phyloP scores from a whole-genome alignment of 1,284 basidiomycete genomes.

The Ganoderma multipileum region DNA sequence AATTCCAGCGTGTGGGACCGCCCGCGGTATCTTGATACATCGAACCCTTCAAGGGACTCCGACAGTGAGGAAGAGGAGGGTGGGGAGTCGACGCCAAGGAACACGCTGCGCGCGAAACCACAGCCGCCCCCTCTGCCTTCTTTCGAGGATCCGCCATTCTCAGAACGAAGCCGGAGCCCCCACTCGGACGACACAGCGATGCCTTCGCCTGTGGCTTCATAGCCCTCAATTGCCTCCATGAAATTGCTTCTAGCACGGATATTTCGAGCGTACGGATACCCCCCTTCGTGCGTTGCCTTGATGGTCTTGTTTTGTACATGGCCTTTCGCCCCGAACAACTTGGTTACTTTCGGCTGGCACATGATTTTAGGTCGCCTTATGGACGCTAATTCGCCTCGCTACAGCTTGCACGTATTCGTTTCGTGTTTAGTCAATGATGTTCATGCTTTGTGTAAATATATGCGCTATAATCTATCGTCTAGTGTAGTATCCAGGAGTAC shows the following conservation, averaged over 20 bases:
- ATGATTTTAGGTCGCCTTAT: neutral
- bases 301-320: neutral
- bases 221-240: neutral
- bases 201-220: conserved; percentile 22
- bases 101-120: conserved; percentile 47
- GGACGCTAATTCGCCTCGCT: conserved; percentile 9
- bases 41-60: neutral
- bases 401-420: neutral
- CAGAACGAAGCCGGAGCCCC: conserved; percentile 36
- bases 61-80: conserved; percentile 33
- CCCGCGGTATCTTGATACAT: neutral
- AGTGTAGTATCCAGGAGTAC: conserved; percentile 18
- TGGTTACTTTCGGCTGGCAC: conserved; percentile 3
- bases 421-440: neutral
- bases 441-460: conserved; percentile 22
- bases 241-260: neutral
- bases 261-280: neutral
- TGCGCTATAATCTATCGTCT: conserved; percentile 25
- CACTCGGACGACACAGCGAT: conserved; percentile 33
- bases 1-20: conserved; percentile 23
- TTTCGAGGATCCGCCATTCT: conserved; percentile 25
- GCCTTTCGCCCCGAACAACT: conserved; percentile 5
- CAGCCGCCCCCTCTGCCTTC: conserved; percentile 38
- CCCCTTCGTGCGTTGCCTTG: neutral
- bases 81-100: conserved; percentile 56